These are phyloP conservation scores for Globisporangium splendens DNA, from an alignment of 352 stramenopile species.

Conservation along the genomic window DNA sequence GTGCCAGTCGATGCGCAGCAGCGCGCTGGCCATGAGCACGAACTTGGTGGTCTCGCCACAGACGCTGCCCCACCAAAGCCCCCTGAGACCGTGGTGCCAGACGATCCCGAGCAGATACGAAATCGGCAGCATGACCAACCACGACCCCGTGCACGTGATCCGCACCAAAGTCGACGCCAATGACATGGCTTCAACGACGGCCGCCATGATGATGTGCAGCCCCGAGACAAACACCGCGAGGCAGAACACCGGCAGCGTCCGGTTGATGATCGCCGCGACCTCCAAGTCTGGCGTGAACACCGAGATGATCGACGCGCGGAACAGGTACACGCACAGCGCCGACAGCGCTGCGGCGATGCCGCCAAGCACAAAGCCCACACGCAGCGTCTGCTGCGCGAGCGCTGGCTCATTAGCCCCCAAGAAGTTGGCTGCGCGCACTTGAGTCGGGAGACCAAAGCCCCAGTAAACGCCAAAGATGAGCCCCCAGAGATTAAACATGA, in stretches of 20 bases:
- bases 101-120: conserved; percentile 61
- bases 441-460: conserved; percentile 75
- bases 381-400: conserved; percentile 50
- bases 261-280: conserved; percentile 45
- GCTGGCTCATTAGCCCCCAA: conserved; percentile 61
- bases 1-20: conserved; percentile 66
- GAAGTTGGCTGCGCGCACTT: conserved; percentile 76
- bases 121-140: conserved; percentile 61
- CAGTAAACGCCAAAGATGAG: conserved; percentile 84
- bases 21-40: conserved; percentile 45
- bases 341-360: conserved; percentile 50
- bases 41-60: conserved; percentile 74
- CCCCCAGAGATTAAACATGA: conserved; percentile 81
- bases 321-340: conserved; percentile 45
- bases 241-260: conserved; percentile 67
- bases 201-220: conserved; percentile 72
- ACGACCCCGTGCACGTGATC: conserved; percentile 67
- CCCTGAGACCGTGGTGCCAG: conserved; percentile 42
- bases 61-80: conserved; percentile 77
- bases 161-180: conserved; percentile 64
- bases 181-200: conserved; percentile 79
- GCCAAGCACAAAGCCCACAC: conserved; percentile 65
- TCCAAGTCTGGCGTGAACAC: conserved; percentile 68
- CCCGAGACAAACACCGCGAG: conserved; percentile 69
- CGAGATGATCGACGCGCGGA: conserved; percentile 38